Evolutionary conservation across 441 rosid species (phyloP).

Genomic region (Breynia disticha): DNA sequence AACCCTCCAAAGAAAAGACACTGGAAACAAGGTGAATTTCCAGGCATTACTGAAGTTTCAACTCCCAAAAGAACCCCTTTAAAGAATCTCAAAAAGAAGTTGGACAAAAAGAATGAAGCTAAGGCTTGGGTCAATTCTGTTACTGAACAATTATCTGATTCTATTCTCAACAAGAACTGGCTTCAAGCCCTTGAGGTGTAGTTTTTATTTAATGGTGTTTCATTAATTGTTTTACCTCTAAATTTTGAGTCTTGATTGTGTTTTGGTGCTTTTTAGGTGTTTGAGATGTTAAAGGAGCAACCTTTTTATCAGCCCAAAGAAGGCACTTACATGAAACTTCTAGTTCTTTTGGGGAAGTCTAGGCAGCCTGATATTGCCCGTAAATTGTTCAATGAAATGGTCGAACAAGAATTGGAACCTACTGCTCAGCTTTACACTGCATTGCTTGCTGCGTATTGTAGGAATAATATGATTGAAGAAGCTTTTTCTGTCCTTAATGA

Average conservation of each 20-base stretch:
- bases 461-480: slow-evolving; percentile 47
- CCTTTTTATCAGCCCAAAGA: slow-evolving; percentile 75
- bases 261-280: slow-evolving; percentile 33
- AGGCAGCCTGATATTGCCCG: slow-evolving; percentile 56
- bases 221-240: not conserved
- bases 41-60: slow-evolving; percentile 34
- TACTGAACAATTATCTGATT: slow-evolving; percentile 64
- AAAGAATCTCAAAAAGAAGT: slow-evolving; percentile 70
- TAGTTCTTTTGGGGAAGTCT: slow-evolving; percentile 60
- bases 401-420: slow-evolving; percentile 60
- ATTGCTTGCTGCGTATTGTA: slow-evolving; percentile 64
- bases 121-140: slow-evolving; percentile 69
- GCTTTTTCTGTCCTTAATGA: slow-evolving; percentile 50
- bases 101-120: slow-evolving; percentile 48
- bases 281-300: slow-evolving; percentile 65
- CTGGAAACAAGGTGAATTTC: slow-evolving; percentile 81
- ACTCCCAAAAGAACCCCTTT: slow-evolving; percentile 39
- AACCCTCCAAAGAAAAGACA: slow-evolving; percentile 32
- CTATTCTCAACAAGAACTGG: slow-evolving; percentile 70
- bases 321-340: slow-evolving; percentile 78
- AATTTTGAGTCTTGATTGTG: not conserved
- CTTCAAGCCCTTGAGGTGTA: slow-evolving; percentile 74
- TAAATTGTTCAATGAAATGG: slow-evolving; percentile 69
- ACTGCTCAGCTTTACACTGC: slow-evolving; percentile 72
- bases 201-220: slow-evolving; percentile 15